Percentiles rank a stretch among this genome's conserved stretches.
Evolutionary conservation across 179 eudicot species (phyloP).

Genomic region (Silene noctiflora): DNA sequence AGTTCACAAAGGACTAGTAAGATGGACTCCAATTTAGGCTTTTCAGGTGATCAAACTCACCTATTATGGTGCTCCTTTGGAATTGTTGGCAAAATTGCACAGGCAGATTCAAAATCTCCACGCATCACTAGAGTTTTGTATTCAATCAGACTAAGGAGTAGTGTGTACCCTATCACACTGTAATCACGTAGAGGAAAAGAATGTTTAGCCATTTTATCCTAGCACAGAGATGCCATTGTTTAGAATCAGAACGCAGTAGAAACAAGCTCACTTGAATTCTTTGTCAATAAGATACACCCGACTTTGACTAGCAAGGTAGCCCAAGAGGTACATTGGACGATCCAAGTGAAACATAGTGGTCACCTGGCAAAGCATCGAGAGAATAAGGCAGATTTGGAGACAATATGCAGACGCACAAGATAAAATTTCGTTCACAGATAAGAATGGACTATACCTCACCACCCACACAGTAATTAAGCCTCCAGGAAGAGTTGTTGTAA

Average conservation of each 20-base stretch:
- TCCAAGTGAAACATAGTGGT: conserved; percentile 99
- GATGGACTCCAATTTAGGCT: not conserved
- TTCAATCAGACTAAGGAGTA: conserved; percentile 86
- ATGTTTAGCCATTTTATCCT: conserved; percentile 15
- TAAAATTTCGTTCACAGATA: not conserved
- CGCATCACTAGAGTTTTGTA: conserved; percentile 99
- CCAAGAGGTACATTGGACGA: conserved; percentile 96
- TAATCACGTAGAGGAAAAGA: conserved; percentile 19
- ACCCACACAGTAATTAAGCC: conserved; percentile 97
- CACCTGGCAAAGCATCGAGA: conserved; percentile 46
- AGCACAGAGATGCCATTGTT: conserved; percentile 14
- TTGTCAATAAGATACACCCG: conserved; percentile 94
- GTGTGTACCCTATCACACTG: conserved; percentile 92
- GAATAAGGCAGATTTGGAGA: not conserved
- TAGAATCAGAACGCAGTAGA: not conserved
- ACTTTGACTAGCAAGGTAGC: conserved; percentile 96
- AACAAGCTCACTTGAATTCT: conserved; percentile 85
- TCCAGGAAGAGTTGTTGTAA: conserved; percentile 90
- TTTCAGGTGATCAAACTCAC: conserved; percentile 26
- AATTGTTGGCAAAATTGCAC: conserved; percentile 74
- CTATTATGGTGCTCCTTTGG: conserved; percentile 96
- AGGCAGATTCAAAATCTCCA: conserved; percentile 84
- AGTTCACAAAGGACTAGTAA: not conserved
- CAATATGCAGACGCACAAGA: not conserved
- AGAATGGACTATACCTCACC: conserved; percentile 71